These are phyloP conservation scores for Fusarium sp. DNA, from an alignment of 2,329 filamentous ascomycete genomes.

Conservation along the genomic window DNA sequence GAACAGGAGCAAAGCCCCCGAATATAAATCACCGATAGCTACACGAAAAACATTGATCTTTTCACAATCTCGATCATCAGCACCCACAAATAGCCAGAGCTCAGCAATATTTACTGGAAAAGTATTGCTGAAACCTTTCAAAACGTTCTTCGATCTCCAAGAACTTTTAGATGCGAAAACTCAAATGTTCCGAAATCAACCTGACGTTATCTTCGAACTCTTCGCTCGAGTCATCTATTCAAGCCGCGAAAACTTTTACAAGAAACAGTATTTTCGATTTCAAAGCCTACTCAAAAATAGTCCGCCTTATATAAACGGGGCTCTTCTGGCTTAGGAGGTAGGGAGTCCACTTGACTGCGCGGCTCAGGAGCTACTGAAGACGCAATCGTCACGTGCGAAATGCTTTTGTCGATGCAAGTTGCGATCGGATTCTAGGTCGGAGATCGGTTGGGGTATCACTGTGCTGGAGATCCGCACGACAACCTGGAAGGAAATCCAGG, in stretches of 20 bases:
- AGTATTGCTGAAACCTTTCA: slow-evolving; percentile 34
- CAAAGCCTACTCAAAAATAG: slow-evolving; percentile 70
- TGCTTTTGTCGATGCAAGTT: slow-evolving; percentile 51
- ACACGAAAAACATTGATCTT: background rate
- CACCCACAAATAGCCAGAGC: slow-evolving; percentile 5
- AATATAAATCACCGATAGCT: background rate
- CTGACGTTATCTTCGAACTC: slow-evolving; percentile 66
- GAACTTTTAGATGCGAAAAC: slow-evolving; percentile 66
- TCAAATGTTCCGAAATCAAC: slow-evolving; percentile 48
- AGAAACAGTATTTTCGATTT: slow-evolving; percentile 73
- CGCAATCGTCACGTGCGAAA: slow-evolving; percentile 37
- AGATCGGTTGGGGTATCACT: slow-evolving; percentile 42
- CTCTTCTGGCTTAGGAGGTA: slow-evolving; percentile 44
- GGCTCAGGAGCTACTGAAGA: slow-evolving; percentile 41
- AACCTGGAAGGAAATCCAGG: slow-evolving; percentile 48
- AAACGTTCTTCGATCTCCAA: slow-evolving; percentile 72
- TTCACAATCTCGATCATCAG: slow-evolving; percentile 5
- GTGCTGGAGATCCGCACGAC: slow-evolving; percentile 45
- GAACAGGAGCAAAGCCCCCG: slow-evolving; percentile 2
- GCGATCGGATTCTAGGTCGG: slow-evolving; percentile 30
- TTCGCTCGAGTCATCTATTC: slow-evolving; percentile 72
- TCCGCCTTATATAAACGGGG: slow-evolving; percentile 60
- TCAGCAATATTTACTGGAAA: background rate
- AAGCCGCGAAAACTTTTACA: slow-evolving; percentile 60
- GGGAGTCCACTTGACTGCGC: slow-evolving; percentile 44